Evolutionary conservation across 2,329 filamentous ascomycete species (phyloP).

Genomic region (Knufia fluminis): DNA sequence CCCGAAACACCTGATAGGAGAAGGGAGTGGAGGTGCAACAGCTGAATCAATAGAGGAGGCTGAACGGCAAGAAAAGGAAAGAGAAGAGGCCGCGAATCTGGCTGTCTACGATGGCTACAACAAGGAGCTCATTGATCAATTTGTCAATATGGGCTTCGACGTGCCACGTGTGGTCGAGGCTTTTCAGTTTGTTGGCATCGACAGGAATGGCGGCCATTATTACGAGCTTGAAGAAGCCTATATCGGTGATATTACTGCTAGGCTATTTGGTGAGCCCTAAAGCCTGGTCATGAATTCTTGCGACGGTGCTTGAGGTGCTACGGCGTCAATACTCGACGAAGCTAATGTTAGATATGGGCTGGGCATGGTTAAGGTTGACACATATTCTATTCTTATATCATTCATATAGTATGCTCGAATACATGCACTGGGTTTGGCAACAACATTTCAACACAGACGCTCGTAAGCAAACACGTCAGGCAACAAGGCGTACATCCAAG

Average conservation of each 20-base stretch:
- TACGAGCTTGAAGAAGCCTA: constrained; percentile 84
- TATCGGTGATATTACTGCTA: constrained; percentile 80
- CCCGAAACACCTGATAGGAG: constrained; percentile 48
- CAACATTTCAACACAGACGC: no score
- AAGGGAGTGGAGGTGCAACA: constrained; percentile 44
- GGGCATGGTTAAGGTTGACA: no score
- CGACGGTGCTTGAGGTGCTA: neutral
- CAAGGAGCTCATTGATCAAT: constrained; percentile 70
- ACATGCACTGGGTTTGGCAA: no score
- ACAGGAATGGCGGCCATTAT: constrained; percentile 65
- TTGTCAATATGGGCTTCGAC: constrained; percentile 85
- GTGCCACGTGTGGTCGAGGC: constrained; percentile 77
- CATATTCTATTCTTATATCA: no score
- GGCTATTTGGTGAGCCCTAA: constrained; percentile 69
- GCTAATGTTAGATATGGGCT: neutral
- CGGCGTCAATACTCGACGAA: neutral
- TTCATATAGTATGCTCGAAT: no score
- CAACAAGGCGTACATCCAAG: neutral
- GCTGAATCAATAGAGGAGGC: constrained; percentile 47
- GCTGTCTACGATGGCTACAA: constrained; percentile 76
- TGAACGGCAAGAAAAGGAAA: constrained; percentile 39
- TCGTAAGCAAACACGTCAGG: no score
- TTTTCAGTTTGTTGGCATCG: constrained; percentile 73
- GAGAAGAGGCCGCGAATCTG: constrained; percentile 47
- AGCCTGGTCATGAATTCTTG: neutral